Conservation (phyloP, 2,329 filamentous ascomycete species). For the Pseudogymnoascus sp. region DNA sequence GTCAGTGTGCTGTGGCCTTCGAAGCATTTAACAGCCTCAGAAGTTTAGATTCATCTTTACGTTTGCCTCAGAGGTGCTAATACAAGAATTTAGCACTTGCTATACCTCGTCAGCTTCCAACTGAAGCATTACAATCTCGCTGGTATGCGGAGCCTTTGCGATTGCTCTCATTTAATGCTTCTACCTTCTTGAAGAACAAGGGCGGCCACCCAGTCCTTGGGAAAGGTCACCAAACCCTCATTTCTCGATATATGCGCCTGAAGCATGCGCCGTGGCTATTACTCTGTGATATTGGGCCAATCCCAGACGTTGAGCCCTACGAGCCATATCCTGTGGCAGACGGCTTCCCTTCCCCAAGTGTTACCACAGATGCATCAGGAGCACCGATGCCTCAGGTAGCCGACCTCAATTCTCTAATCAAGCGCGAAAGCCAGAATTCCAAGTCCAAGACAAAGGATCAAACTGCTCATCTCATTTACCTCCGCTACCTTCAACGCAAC, state of each 20-base stretch:
- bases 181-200: constrained; percentile 52
- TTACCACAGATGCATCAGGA: constrained; percentile 32
- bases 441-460: constrained; percentile 41
- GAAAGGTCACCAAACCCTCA: constrained; percentile 51
- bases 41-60: not conserved
- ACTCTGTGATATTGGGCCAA: constrained; percentile 54
- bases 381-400: not conserved
- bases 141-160: constrained; percentile 65
- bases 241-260: constrained; percentile 56
- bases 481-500: constrained; percentile 74
- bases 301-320: constrained; percentile 29
- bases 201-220: constrained; percentile 54
- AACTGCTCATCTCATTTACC: constrained; percentile 66
- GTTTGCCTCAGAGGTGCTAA: not conserved
- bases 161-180: constrained; percentile 47
- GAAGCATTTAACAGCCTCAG: not conserved
- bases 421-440: constrained; percentile 12
- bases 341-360: constrained; percentile 33
- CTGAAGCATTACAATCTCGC: constrained; percentile 52
- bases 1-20: not conserved
- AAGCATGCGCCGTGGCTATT: constrained; percentile 56
- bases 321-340: constrained; percentile 23
- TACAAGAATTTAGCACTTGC: constrained; percentile 34
- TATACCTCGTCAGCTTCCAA: constrained; percentile 50
- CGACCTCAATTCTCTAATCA: constrained; percentile 24